Evolutionary conservation across 768 basidiomycete species (phyloP), one percentile per base, ranked within the genome.

Genomic region (Suillus paluster): DNA sequence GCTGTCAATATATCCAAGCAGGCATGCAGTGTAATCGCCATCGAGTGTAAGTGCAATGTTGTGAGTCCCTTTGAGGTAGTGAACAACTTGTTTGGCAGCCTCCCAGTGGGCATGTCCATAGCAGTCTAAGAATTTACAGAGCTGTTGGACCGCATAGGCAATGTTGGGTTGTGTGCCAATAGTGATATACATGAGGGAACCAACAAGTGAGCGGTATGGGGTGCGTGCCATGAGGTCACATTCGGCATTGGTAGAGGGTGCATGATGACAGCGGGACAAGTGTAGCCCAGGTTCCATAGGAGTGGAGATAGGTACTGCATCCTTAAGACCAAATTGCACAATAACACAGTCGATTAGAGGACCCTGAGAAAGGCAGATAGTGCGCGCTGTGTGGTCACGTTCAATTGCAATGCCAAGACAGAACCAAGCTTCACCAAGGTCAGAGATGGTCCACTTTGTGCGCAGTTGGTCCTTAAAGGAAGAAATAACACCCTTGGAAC

Each of bases 101-200:
- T 48, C 25, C 58, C 58, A 59, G 15, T 59, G 67, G 0, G 55
- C 57, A 0, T 58, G 56, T 1, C 66, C 63, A 30, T 58, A 63
- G 50, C 8, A 39, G 7, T 58, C 36, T 52, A 67, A 59, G 25
- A 64, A 60, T 9, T 63, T 61, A 1, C 41, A 42, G 8, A 42
- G 19, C 4, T 42, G 41, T 42, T 42, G 41, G 15, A 75, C 70
- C 5, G 74, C 69, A 64, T 66, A 42, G 73, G 74, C 17, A 57
- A 66, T 7, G n/a, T n/a, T n/a, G n/a, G n/a, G n/a, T n/a, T n/a
- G n/a, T n/a, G n/a, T n/a, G n/a, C n/a, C n/a, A n/a, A 73, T 60
- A 21, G 66, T 48, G 8, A 71, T 61, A 54, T 79, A 78, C 59
- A 72, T 70, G 5, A 77, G 62, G 10, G 67, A 61, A 5, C 73